Conservation (phyloP, 2,329 filamentous ascomycete species). For the Penicillium crustosum region DNA sequence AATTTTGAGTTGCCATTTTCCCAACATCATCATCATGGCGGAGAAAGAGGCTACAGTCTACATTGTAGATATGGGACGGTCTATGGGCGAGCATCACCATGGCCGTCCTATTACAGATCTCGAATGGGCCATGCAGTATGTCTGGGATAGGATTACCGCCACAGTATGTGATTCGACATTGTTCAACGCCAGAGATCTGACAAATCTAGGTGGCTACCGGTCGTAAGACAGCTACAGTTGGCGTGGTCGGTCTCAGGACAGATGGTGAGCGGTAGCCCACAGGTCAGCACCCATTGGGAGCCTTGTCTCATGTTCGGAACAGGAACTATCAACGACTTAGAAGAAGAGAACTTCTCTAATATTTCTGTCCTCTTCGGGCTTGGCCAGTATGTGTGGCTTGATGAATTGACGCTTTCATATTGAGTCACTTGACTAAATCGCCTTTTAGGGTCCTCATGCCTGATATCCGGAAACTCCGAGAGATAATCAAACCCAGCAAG, state of each 20-base stretch:
- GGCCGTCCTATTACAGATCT: constrained; percentile 77
- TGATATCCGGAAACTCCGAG: constrained; percentile 64
- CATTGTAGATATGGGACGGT: constrained; percentile 80
- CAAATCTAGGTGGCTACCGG: constrained; percentile 56
- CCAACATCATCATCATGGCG: constrained; percentile 61
- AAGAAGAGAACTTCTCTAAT: constrained; percentile 71
- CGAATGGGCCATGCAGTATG: constrained; percentile 84
- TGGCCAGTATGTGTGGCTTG: constrained; percentile 57
- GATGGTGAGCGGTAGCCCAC: constrained; percentile 52
- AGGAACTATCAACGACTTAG: constrained; percentile 68
- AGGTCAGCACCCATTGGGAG: not conserved
- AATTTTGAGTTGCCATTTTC: constrained; percentile 6
- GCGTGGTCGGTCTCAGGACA: constrained; percentile 81
- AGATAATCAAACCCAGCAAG: constrained; percentile 64
- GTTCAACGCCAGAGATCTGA: not conserved
- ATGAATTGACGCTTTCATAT: constrained; percentile 32
- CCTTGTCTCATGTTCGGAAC: constrained; percentile 9
- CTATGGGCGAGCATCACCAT: constrained; percentile 73
- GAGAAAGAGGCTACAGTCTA: constrained; percentile 92
- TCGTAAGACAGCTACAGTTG: constrained; percentile 71
- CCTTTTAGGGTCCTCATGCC: constrained; percentile 61
- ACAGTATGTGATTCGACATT: constrained; percentile 54
- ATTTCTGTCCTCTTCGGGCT: constrained; percentile 69
- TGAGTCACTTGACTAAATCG: constrained; percentile 7
- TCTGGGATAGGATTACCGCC: constrained; percentile 88